These are phyloP conservation scores for Ascochyta pisi DNA, from an alignment of 2,329 filamentous ascomycete genomes.

Conservation along the genomic window DNA sequence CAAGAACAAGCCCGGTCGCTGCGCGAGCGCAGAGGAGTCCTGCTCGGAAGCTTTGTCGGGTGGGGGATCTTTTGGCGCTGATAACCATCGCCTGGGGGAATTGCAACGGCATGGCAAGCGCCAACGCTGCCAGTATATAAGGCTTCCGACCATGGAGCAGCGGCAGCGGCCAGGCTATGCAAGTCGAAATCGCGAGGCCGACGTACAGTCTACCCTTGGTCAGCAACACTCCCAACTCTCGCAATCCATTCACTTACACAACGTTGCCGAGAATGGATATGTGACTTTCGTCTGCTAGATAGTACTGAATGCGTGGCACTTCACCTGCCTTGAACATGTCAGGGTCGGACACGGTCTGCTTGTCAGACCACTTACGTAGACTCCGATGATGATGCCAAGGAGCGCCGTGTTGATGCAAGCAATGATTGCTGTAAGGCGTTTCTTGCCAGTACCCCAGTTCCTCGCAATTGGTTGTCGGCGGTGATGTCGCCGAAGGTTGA, in stretches of 20 bases:
- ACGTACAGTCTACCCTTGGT: constrained; percentile 63
- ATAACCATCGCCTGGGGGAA: constrained; percentile 78
- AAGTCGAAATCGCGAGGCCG: constrained; percentile 72
- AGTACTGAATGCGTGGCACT: constrained; percentile 80
- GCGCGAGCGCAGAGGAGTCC: constrained; percentile 69
- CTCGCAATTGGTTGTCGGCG: constrained; percentile 71
- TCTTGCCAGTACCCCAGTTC: constrained; percentile 72
- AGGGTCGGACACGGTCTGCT: constrained; percentile 18
- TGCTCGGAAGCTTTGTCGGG: constrained; percentile 63
- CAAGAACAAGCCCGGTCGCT: constrained; percentile 72
- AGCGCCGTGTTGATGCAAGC: constrained; percentile 76
- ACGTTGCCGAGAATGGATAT: constrained; percentile 76
- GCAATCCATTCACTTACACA: constrained; percentile 48
- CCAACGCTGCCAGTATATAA: constrained; percentile 73
- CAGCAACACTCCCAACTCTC: not conserved
- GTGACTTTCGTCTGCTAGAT: constrained; percentile 72
- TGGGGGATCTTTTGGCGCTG: constrained; percentile 62
- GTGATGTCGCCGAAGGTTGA: constrained; percentile 54
- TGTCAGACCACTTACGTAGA: constrained; percentile 60
- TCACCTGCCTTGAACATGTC: constrained; percentile 63
- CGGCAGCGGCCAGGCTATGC: constrained; percentile 76
- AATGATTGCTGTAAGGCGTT: constrained; percentile 71
- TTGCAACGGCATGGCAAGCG: constrained; percentile 73
- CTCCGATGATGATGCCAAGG: constrained; percentile 73
- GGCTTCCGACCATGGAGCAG: constrained; percentile 78